These are phyloP conservation scores for Kluyveromyces sp. DNA, from an alignment of 1,139 yeast genomes.

Conservation along the genomic window DNA sequence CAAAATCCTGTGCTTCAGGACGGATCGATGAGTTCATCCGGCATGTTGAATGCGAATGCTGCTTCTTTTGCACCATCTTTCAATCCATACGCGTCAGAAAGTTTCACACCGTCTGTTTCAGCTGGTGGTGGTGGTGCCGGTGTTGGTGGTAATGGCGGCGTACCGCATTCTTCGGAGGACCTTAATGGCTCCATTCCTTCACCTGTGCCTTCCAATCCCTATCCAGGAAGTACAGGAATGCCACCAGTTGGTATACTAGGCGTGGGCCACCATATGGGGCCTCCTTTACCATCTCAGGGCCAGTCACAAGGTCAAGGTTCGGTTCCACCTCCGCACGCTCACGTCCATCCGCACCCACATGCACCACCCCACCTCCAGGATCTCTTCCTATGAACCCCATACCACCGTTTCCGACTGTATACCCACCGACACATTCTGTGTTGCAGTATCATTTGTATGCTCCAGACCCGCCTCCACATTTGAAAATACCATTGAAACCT, in stretches of 20 bases:
- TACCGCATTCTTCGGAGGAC: conserved; percentile 1
- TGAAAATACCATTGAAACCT: conserved; percentile 50
- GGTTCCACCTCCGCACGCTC: conserved; percentile 14
- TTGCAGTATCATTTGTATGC: conserved; percentile 85
- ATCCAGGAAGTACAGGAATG: not conserved
- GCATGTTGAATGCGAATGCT: not conserved
- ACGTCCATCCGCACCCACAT: conserved; percentile 7
- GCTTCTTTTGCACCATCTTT: conserved; percentile 16
- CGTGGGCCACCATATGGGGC: conserved; percentile 1
- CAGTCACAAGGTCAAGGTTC: too few relatives aligned
- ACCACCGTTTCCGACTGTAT: conserved; percentile 23
- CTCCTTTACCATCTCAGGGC: too few relatives aligned
- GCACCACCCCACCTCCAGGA: conserved; percentile 18
- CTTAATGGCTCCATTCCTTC: conserved; percentile 4
- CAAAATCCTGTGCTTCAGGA: not conserved
- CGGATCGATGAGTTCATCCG: not conserved
- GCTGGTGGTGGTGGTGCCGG: conserved; percentile 2
- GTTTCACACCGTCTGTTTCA: conserved; percentile 25
- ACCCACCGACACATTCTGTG: conserved; percentile 36
- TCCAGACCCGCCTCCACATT: conserved; percentile 76
- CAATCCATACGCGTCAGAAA: conserved; percentile 28
- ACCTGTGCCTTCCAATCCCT: conserved; percentile 8
- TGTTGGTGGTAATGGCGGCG: too few relatives aligned
- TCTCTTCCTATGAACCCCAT: conserved; percentile 11
- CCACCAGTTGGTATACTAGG: conserved; percentile 8